Evolutionary conservation across 176 grass and related monocot species (phyloP).

Genomic region (Carex kokanica): DNA sequence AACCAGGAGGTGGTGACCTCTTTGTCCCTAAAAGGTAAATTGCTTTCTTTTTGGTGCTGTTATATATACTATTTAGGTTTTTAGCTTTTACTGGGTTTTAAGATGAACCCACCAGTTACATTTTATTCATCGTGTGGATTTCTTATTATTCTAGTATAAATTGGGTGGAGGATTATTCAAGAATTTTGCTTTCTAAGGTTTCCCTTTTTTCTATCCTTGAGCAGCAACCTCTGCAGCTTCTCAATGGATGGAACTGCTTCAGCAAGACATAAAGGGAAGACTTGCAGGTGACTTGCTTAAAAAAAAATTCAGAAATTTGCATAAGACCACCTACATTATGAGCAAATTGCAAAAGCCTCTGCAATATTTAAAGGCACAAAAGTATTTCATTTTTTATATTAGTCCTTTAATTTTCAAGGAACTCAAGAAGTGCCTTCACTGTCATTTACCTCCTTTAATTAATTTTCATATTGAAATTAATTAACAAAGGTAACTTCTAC

Average conservation of each 20-base stretch:
- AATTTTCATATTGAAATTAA: not conserved
- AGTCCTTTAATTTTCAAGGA: not conserved
- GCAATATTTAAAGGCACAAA: not conserved
- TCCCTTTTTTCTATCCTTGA: constrained; percentile 11
- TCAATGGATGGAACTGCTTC: constrained; percentile 91
- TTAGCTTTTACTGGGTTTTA: not conserved
- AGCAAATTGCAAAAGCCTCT: not conserved
- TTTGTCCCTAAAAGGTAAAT: constrained; percentile 74
- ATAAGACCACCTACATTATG: not conserved
- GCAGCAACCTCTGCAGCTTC: constrained; percentile 82
- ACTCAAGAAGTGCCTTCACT: not conserved
- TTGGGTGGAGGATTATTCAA: not conserved
- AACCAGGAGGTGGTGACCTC: constrained; percentile 58
- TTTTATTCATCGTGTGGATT: not conserved
- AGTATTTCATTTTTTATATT: not conserved
- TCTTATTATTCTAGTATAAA: not conserved
- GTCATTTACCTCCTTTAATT: not conserved
- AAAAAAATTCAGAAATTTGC: not conserved
- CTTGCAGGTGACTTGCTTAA: constrained; percentile 56
- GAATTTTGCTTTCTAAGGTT: constrained; percentile 5
- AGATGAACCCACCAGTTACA: not conserved
- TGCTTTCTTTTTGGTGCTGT: not conserved
- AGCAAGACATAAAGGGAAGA: constrained; percentile 87
- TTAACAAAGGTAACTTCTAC: not conserved
- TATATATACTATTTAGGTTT: constrained; percentile 1